These are phyloP conservation scores for Salvia hispanica DNA, from an alignment of 257 asterid genomes.

Conservation along the genomic window DNA sequence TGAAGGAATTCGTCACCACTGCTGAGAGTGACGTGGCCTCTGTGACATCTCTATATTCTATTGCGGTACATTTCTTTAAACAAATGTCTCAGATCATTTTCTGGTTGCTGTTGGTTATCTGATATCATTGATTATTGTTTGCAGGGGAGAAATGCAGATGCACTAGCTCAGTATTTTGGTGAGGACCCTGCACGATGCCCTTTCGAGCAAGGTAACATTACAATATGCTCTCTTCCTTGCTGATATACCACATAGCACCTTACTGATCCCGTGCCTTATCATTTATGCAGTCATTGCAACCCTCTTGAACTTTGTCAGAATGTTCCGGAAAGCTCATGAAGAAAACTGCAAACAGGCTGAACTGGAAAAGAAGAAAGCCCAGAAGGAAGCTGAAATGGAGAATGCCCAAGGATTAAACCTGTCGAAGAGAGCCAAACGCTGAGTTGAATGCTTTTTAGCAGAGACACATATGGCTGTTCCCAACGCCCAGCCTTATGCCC, in stretches of 20 bases:
- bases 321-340: slow-evolving; percentile 90
- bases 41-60: slow-evolving; percentile 76
- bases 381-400: slow-evolving; percentile 84
- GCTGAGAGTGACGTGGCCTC: slow-evolving; percentile 83
- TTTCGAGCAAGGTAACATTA: slow-evolving; percentile 84
- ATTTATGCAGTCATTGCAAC: slow-evolving; percentile 76
- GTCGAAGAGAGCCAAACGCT: slow-evolving; percentile 50
- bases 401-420: slow-evolving; percentile 59
- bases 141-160: slow-evolving; percentile 99
- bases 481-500: slow-evolving; percentile 10
- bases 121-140: slow-evolving; percentile 23
- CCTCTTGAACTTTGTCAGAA: slow-evolving; percentile 85
- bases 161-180: slow-evolving; percentile 87
- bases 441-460: slow-evolving; percentile 33
- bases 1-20: slow-evolving; percentile 68
- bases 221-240: slow-evolving; percentile 7
- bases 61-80: slow-evolving; percentile 60
- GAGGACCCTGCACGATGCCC: slow-evolving; percentile 98
- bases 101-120: neutral
- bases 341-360: slow-evolving; percentile 95
- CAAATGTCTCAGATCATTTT: slow-evolving; percentile 11
- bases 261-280: slow-evolving; percentile 33
- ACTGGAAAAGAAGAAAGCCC: slow-evolving; percentile 94
- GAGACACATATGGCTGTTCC: slow-evolving; percentile 11
- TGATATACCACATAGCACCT: slow-evolving; percentile 12